A percentile compares a stretch with the other conserved stretches of the same genome.
These are phyloP conservation scores for Zizania palustris DNA, from an alignment of 202 grass and related monocot genomes.

Conservation along the genomic window DNA sequence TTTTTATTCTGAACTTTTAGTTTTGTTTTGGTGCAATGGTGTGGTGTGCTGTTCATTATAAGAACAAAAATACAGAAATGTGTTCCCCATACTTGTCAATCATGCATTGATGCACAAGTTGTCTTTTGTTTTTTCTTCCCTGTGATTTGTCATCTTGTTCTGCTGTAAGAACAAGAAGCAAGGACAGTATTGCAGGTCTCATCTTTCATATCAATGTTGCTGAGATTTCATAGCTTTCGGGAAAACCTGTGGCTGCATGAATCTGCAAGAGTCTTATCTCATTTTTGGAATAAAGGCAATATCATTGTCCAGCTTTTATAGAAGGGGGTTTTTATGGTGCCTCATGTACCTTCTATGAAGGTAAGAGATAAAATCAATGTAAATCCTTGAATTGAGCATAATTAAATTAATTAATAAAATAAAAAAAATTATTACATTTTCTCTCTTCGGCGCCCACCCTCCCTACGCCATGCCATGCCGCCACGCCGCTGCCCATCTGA, in stretches of 20 bases:
- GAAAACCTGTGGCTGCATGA: neutral
- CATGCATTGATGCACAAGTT: neutral
- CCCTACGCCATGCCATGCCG: too few species aligned
- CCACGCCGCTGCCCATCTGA: too few species aligned
- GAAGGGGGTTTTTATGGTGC: too few species aligned
- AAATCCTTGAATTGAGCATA: too few species aligned
- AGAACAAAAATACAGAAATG: neutral
- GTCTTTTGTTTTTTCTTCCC: neutral
- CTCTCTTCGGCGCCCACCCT: too few species aligned
- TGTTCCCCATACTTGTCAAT: neutral
- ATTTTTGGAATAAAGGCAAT: too few species aligned
- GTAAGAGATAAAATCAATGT: too few species aligned
- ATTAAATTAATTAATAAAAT: too few species aligned
- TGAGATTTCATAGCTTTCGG: constrained; percentile 2
- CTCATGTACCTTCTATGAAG: too few species aligned
- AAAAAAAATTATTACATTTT: too few species aligned
- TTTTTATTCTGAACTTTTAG: neutral
- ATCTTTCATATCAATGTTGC: neutral
- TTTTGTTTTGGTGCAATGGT: neutral
- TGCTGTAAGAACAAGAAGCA: constrained; percentile 10
- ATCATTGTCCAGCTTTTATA: too few species aligned
- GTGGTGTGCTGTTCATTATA: constrained; percentile 26
- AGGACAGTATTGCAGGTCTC: constrained; percentile 17
- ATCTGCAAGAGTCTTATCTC: neutral
- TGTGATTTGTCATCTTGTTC: constrained; percentile 30